Percentiles rank a stretch among this genome's conserved stretches.
phyloP scores from a whole-genome alignment of 805 yeast species.

The Candida sanyiensis region DNA sequence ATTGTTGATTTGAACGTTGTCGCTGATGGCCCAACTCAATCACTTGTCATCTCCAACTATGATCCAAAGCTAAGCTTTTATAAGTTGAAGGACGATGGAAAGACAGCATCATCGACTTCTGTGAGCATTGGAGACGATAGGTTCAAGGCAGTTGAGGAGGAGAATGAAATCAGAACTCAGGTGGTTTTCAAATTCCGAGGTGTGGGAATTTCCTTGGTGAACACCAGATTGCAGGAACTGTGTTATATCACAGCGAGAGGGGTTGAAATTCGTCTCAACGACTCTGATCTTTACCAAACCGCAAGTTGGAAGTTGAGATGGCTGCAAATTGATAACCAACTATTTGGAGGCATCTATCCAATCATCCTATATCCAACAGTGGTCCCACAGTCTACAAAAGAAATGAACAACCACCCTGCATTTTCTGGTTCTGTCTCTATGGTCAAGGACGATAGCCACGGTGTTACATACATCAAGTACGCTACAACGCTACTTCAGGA shows the following conservation, averaged over 20 bases:
- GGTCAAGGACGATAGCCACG: slow-evolving; percentile 85
- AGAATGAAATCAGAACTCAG: slow-evolving; percentile 30
- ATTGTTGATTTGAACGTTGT: slow-evolving; percentile 86
- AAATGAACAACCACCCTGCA: slow-evolving; percentile 85
- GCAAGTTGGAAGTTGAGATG: slow-evolving; percentile 79
- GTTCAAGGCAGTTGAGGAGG: slow-evolving; percentile 45
- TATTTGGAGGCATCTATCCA: slow-evolving; percentile 84
- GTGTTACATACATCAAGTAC: slow-evolving; percentile 83
- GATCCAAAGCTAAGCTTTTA: slow-evolving; percentile 75
- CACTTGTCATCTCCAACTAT: slow-evolving; percentile 76
- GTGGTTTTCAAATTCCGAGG: slow-evolving; percentile 72
- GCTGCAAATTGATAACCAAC: slow-evolving; percentile 91
- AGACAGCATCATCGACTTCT: slow-evolving; percentile 29
- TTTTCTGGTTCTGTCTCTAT: slow-evolving; percentile 79
- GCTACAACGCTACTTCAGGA: slow-evolving; percentile 89
- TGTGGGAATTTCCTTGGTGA: slow-evolving; percentile 79
- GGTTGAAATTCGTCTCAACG: slow-evolving; percentile 71
- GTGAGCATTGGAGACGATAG: slow-evolving; percentile 35
- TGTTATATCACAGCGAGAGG: slow-evolving; percentile 82
- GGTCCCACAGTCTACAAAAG: slow-evolving; percentile 76
- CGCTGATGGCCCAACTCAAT: slow-evolving; percentile 94
- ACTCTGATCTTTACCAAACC: slow-evolving; percentile 79
- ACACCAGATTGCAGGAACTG: slow-evolving; percentile 64
- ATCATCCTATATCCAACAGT: slow-evolving; percentile 86
- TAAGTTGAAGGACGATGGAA: slow-evolving; percentile 35